Conservation (phyloP, 495 filamentous ascomycete species). For the Evernia prunastri region DNA sequence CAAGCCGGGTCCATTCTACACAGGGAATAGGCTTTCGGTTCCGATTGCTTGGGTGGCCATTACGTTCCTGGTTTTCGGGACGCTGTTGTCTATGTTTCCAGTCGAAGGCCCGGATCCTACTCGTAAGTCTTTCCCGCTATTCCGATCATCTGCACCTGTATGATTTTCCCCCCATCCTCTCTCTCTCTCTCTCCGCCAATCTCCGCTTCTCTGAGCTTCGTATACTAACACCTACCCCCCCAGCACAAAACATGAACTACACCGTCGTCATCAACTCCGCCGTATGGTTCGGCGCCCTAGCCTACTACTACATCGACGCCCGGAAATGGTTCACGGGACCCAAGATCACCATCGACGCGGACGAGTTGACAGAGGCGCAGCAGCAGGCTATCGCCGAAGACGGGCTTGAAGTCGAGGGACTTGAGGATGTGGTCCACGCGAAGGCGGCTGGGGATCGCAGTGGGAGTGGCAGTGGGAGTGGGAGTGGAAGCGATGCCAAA, state of each 20-base stretch:
- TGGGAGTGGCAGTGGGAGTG: not conserved
- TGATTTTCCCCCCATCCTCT: not conserved
- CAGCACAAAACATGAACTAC: conserved; percentile 56
- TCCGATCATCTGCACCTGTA: not conserved
- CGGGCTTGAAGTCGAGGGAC: conserved; percentile 15
- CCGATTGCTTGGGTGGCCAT: conserved; percentile 50
- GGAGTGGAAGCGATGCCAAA: not conserved
- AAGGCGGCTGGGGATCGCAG: not conserved
- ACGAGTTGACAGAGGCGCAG: conserved; percentile 27
- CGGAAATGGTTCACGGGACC: conserved; percentile 70
- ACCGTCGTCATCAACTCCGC: conserved; percentile 58
- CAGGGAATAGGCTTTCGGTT: conserved; percentile 43
- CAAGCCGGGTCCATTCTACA: conserved; percentile 58
- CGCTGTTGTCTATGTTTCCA: conserved; percentile 54
- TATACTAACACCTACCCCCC: not conserved
- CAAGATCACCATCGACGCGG: conserved; percentile 54
- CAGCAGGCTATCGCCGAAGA: conserved; percentile 21
- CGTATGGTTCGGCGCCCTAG: conserved; percentile 55
- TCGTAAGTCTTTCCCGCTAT: conserved; percentile 29
- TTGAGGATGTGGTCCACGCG: conserved; percentile 8
- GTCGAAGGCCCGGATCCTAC: conserved; percentile 50
- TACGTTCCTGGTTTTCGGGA: conserved; percentile 50
- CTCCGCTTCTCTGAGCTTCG: not conserved
- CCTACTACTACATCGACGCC: conserved; percentile 60
- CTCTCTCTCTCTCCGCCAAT: not conserved